A percentile compares a stretch with the other conserved stretches of the same genome.
These are phyloP conservation scores for Termitomyces sp. DNA, from an alignment of 768 basidiomycete species.

Conservation along the genomic window DNA sequence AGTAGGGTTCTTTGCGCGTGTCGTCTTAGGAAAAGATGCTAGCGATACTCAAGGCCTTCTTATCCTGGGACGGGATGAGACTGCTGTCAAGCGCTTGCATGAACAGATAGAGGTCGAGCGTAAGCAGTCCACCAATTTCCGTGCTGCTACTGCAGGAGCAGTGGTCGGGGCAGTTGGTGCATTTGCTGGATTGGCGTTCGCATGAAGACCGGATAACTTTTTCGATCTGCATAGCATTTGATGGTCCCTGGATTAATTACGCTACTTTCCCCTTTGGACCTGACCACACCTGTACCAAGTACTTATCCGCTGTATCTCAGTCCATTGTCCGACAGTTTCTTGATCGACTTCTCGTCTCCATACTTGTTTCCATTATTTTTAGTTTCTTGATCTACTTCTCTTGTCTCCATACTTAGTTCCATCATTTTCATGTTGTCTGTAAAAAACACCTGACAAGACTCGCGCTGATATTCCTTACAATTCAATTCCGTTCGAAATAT, in stretches of 20 bases:
- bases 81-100: slow-evolving; percentile 36
- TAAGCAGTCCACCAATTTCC: slow-evolving; percentile 22
- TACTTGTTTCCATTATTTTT: neutral
- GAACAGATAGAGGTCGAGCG: slow-evolving; percentile 27
- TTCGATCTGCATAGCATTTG: neutral
- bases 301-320: neutral
- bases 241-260: no score
- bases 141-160: slow-evolving; percentile 49
- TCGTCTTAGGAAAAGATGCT: slow-evolving; percentile 31
- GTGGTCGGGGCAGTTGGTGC: slow-evolving; percentile 57
- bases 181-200: slow-evolving; percentile 52
- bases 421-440: neutral
- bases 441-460: neutral
- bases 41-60: slow-evolving; percentile 37
- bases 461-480: no score
- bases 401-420: neutral
- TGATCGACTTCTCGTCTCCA: neutral
- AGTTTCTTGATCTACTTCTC: neutral
- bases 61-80: slow-evolving; percentile 47
- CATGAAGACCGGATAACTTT: slow-evolving; percentile 18
- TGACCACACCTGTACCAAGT: neutral
- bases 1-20: slow-evolving; percentile 37
- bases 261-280: neutral
- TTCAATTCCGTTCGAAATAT: no score
- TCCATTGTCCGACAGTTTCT: neutral